Conservation (phyloP, 495 filamentous ascomycete genomes). For the Talaromyces thailandensis region DNA sequence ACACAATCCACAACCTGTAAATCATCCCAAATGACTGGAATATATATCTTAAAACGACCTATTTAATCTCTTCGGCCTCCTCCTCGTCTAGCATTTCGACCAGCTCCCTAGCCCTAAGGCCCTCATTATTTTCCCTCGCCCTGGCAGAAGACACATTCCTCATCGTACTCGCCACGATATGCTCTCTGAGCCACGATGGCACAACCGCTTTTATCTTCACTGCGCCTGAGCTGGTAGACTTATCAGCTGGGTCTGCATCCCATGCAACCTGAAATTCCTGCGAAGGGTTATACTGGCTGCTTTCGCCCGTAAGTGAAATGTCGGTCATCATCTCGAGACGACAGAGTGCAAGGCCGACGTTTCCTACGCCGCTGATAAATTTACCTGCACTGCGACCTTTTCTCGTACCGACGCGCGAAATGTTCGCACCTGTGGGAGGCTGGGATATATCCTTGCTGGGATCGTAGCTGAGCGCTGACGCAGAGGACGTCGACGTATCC, state of each 20-base stretch:
- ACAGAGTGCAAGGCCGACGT: constrained; percentile 82
- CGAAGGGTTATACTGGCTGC: constrained; percentile 39
- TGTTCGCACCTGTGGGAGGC: constrained; percentile 29
- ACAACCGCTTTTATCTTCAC: constrained; percentile 79
- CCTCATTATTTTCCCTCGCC: constrained; percentile 14
- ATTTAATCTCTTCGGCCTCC: constrained; percentile 13
- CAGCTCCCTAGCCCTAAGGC: constrained; percentile 26
- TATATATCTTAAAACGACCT: neutral
- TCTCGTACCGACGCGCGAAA: constrained; percentile 35
- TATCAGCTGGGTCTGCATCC: constrained; percentile 24
- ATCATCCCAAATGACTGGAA: neutral
- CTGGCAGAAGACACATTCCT: constrained; percentile 14
- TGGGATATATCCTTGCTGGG: constrained; percentile 20
- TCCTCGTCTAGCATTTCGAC: constrained; percentile 34
- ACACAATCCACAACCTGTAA: neutral
- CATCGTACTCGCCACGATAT: constrained; percentile 23
- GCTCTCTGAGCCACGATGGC: constrained; percentile 60
- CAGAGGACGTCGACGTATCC: constrained; percentile 18
- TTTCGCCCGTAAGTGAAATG: constrained; percentile 54
- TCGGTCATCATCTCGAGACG: constrained; percentile 85
- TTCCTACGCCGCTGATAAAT: constrained; percentile 65
- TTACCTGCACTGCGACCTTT: constrained; percentile 67
- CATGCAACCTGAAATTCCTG: constrained; percentile 48
- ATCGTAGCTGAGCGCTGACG: constrained; percentile 44
- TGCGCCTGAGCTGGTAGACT: constrained; percentile 14